Base-by-base conservation (phyloP, 2,329 filamentous ascomycete species). In the Fusarium oxysporum region DNA sequence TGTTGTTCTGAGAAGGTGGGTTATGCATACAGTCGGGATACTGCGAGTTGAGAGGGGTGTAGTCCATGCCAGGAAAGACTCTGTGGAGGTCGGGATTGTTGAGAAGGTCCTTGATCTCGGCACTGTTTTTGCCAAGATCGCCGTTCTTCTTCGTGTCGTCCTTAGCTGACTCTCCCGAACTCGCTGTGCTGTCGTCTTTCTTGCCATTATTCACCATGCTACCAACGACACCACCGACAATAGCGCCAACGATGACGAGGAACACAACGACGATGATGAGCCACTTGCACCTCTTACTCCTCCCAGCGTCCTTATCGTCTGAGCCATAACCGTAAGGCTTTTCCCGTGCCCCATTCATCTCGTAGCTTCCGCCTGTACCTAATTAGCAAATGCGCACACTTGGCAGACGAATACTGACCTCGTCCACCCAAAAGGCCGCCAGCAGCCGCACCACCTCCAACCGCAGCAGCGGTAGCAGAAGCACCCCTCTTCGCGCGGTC, bases 61-160 rank as follows among this genome's bases (percentile, higher is more conserved):
- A 98, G 82, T 98, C 96, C 83, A 98, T 93, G 32, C 95, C 96
- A 0, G 95, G 93, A 81, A 98, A 98, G 5, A 98, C 94, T 81
- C 94, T 97, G 87, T 97, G 94, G 30, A 98, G 87, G 71, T 95
- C 84, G 0, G 86, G 80, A 82, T 97, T 97, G 84, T 93, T 92
- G 85, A 98, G 86, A 19, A 98, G 86, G 7, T 86, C 86, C 84
- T 97, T 88, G 83, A 98, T 97, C 82, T 97, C 93, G 3, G 83
- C 75, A 13, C 94, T 97, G 81, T 96, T 85, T 80, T 91, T 91
- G 81, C 87, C 83, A 11, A 97, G 88, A 72, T 96, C 93, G 45
- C 92, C 91, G 75, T 93, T 93, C 62, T 85, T 82, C 17, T 84
- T 80, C 1, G 82, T 79, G 78, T 96, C 93, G n/a, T 88, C 84